Base-by-base conservation (phyloP, 768 basidiomycete species). In the Chalciporus chontae region DNA sequence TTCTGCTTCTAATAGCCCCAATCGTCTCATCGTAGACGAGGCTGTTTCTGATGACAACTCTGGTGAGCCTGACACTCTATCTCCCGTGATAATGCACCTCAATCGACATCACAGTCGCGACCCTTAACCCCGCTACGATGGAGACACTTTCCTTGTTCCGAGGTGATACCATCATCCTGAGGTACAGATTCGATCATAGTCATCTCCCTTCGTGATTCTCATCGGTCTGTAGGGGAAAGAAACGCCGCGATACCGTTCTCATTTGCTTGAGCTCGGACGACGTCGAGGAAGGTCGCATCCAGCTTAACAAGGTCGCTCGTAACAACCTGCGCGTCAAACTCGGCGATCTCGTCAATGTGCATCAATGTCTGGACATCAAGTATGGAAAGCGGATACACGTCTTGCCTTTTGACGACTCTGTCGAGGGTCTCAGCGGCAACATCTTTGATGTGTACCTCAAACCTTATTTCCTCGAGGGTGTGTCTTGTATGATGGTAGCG, bases 271-370 rank as follows among this genome's bases (percentile, higher is more conserved):
- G 87, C 64, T 90, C 89, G 36, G 96, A 98, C 63, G 92, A 95
- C 54, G 91, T 98, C 53, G 96, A 97, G 61, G 96, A 98, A 71
- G 95, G 96, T 50, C 90, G 91, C 67, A 94, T 99, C 55, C 94
- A 96, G 63, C 75, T 99, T 73, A 99, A 99, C 85, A 98, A 98
- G 72, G 96, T 99, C 31, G 96, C 96, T n/a, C 91, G 96, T 50
- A 95, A 97, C 76, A 98, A 99, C 73, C 73, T 98, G 41, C 90
- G 95, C 48, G 92, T 98, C 60, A 98, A 97, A 76, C 85, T 98
- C 38, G 95, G 90, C 38, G 96, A 99, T 70, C 79, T 98, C 48
- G 93, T 93, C 66, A 90, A 90, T 54, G 94, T 99, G 1, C 94
- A 98, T 69, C 84, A 91, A 62, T 97, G 94, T 67, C 81, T 87